Conservation (phyloP, 169 alveolate genomes). For the Plasmodium vinckei region DNA sequence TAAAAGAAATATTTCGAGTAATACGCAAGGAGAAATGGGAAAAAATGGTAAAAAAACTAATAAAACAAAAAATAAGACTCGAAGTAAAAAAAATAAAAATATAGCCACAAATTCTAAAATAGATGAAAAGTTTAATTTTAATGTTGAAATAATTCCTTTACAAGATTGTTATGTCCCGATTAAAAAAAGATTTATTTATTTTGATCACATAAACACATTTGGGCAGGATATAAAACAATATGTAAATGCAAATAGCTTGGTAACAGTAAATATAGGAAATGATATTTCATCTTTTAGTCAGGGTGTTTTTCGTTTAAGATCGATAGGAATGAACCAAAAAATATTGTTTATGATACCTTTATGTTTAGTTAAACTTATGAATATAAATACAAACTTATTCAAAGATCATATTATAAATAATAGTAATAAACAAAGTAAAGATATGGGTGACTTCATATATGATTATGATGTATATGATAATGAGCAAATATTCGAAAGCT, state of each 20-base stretch:
- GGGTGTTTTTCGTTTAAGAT: constrained; percentile 94
- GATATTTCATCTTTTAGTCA: constrained; percentile 93
- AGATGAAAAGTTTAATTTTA: constrained; percentile 79
- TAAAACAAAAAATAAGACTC: too few species aligned
- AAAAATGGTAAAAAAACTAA: too few species aligned
- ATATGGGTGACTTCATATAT: neutral
- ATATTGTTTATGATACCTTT: constrained; percentile 85
- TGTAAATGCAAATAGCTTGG: constrained; percentile 89
- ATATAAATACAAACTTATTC: constrained; percentile 68
- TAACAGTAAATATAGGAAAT: constrained; percentile 89
- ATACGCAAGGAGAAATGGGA: too few species aligned
- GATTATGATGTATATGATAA: neutral
- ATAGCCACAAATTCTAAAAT: constrained; percentile 76
- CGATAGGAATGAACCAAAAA: constrained; percentile 89
- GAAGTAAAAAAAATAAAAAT: neutral
- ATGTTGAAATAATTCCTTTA: constrained; percentile 84
- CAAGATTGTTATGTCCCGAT: constrained; percentile 91
- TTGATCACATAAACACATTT: constrained; percentile 94
- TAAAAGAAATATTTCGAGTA: neutral
- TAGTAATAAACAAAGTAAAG: neutral
- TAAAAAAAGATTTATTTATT: constrained; percentile 90
- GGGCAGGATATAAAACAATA: constrained; percentile 94
- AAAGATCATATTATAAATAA: constrained; percentile 5
- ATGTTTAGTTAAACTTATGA: constrained; percentile 85
- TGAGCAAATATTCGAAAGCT: constrained; percentile 15